Base-by-base conservation (phyloP, 148 eudicot species). In the Diospyros kaki region DNA sequence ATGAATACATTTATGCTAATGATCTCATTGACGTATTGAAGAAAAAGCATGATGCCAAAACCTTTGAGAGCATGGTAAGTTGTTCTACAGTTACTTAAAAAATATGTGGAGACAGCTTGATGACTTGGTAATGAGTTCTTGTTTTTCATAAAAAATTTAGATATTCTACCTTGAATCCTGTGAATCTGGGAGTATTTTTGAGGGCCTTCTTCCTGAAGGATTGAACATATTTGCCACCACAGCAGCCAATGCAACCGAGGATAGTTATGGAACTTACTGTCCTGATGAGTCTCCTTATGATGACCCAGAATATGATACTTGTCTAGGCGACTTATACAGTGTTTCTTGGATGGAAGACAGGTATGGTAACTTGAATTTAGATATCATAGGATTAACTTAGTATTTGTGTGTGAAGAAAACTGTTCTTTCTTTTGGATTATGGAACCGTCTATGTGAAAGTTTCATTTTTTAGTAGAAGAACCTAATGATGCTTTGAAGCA, bases 291-390 rank as follows among this genome's bases (percentile, higher is more conserved):
- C 77, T 64, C 93, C 91, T 42, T 72, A 87, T 70, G 90, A 92
- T 72, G 93, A 92, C 55, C 83, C 86, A n/a, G 93, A 87, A 78
- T 91, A 78, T 60, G 91, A 86, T 39, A 91, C 94, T 18, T 93
- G 98, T 83, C 78, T 93, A 69, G 96, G 98, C 69, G 98, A 93
- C 83, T 72, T 89, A 75, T 91, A 91, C 55, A 91, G 96, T 81
- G 84, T 89, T 78, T 86, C 98, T 40, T 93, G 98, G 98, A 93
- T 91, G 96, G 98, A 93, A 64, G 92, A 91, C 84, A 81, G 96
- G 96, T 93, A 83, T 48, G 44, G 28, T 28, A 28, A 28, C 28
- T 28, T 28, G 28, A 28, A 28, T 28, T 28, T 28, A 28, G 28
- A 28, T 28, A 28, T 28, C 28, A 28, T 28, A 28, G 28, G 28